phyloP scores from a whole-genome alignment of 2,329 filamentous ascomycete genomes.

The Cladosporium cucumerinum region DNA sequence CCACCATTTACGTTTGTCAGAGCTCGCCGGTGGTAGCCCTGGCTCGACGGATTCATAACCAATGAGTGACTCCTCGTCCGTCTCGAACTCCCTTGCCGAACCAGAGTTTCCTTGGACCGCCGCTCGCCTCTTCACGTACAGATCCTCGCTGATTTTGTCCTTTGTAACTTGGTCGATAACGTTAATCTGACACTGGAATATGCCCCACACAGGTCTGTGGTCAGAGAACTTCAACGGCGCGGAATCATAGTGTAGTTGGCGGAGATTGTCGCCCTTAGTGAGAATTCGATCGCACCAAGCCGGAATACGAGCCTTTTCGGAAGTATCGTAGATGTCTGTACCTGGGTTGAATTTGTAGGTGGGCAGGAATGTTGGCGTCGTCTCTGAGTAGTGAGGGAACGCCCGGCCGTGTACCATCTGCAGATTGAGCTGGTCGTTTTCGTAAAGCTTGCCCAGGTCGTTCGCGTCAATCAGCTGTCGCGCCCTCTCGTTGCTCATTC shows the following conservation, averaged over 20 bases:
- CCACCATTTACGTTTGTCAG: slow-evolving; percentile 64
- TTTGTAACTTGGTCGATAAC: slow-evolving; percentile 73
- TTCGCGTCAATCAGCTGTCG: slow-evolving; percentile 68
- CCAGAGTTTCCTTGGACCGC: slow-evolving; percentile 64
- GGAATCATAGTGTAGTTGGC: slow-evolving; percentile 76
- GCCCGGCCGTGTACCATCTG: slow-evolving; percentile 92
- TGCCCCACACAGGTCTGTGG: slow-evolving; percentile 90
- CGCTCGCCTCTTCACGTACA: slow-evolving; percentile 67
- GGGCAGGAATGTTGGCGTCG: slow-evolving; percentile 79
- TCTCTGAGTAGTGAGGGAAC: slow-evolving; percentile 90
- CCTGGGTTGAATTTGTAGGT: slow-evolving; percentile 96
- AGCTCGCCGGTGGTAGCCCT: slow-evolving; percentile 63
- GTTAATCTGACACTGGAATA: slow-evolving; percentile 78
- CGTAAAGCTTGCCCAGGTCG: slow-evolving; percentile 76
- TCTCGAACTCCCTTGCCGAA: slow-evolving; percentile 56
- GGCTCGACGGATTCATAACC: slow-evolving; percentile 81
- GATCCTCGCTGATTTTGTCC: slow-evolving; percentile 66
- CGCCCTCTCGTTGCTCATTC: slow-evolving; percentile 73
- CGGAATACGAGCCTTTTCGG: slow-evolving; percentile 90
- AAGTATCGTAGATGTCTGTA: slow-evolving; percentile 85
- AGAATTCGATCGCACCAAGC: slow-evolving; percentile 96
- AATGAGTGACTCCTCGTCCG: slow-evolving; percentile 74
- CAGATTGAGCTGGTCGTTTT: slow-evolving; percentile 92
- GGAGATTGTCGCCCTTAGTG: slow-evolving; percentile 77
- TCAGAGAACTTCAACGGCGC: slow-evolving; percentile 87